These are phyloP conservation scores for Tylopilus subfusipes DNA, from an alignment of 768 basidiomycete species.

Conservation along the genomic window DNA sequence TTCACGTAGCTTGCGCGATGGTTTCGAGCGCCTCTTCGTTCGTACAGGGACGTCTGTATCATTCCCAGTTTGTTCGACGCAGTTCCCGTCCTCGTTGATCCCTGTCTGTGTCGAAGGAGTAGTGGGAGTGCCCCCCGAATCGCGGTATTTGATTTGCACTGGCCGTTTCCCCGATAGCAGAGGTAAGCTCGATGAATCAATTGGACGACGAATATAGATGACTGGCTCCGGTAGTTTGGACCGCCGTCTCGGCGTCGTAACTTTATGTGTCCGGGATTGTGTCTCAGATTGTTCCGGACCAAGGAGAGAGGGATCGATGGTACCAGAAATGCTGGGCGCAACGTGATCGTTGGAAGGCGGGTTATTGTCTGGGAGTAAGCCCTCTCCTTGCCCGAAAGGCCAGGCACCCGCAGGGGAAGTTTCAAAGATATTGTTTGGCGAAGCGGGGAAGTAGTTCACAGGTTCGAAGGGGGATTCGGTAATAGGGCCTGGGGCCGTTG, in stretches of 20 bases:
- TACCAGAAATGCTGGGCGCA: slow-evolving; percentile 5
- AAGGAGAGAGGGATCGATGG: slow-evolving; percentile 33
- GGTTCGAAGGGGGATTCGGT: not conserved
- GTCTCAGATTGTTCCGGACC: slow-evolving; percentile 9
- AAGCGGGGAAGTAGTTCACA: not conserved
- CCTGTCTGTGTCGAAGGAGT: not conserved
- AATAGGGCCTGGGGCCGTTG: not conserved
- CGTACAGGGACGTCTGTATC: not conserved
- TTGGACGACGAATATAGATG: slow-evolving; percentile 30
- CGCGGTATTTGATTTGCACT: slow-evolving; percentile 32
- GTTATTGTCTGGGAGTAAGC: not conserved
- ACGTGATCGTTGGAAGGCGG: not conserved
- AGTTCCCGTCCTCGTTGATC: not conserved
- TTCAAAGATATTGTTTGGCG: slow-evolving; percentile 7
- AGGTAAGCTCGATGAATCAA: slow-evolving; percentile 20
- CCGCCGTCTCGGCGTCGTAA: slow-evolving; percentile 3
- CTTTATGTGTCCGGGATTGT: not conserved
- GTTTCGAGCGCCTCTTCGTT: slow-evolving; percentile 4
- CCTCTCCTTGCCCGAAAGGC: slow-evolving; percentile 7
- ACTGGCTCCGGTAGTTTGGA: slow-evolving; percentile 23
- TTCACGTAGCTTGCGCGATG: slow-evolving; percentile 20
- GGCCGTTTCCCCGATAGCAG: slow-evolving; percentile 19
- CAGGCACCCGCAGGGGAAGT: not conserved
- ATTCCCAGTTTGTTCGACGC: not conserved
- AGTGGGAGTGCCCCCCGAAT: slow-evolving; percentile 2